These are phyloP conservation scores for Simmondsia chinensis DNA, from an alignment of 148 eudicot species.

Conservation along the genomic window DNA sequence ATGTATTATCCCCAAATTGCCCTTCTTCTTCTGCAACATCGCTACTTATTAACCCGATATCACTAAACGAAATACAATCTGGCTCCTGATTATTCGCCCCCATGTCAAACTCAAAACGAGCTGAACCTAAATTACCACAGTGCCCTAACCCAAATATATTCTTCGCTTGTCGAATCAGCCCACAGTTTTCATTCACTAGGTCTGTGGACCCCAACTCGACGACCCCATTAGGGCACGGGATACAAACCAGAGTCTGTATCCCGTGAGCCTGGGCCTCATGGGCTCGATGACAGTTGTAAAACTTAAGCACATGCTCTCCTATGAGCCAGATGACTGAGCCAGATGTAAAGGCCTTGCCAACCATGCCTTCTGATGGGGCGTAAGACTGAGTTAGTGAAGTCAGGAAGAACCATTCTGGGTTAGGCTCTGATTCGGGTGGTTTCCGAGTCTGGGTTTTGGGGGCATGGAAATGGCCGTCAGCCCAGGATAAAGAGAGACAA, in stretches of 20 bases:
- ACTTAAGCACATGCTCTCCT: slow-evolving; percentile 34
- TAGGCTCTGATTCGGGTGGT: slow-evolving; percentile 11
- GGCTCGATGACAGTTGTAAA: slow-evolving; percentile 56
- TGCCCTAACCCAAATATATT: slow-evolving; percentile 37
- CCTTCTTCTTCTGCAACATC: too few species aligned
- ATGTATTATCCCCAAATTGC: too few species aligned
- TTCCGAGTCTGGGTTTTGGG: slow-evolving; percentile 7
- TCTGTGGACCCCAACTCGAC: slow-evolving; percentile 58
- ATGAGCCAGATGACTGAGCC: slow-evolving; percentile 46
- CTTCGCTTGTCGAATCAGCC: slow-evolving; percentile 38
- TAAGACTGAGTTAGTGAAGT: slow-evolving; percentile 37
- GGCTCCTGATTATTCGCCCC: background rate
- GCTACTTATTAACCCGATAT: too few species aligned
- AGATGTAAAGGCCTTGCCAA: slow-evolving; percentile 42
- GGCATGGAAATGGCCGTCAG: slow-evolving; percentile 69
- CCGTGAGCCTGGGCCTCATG: slow-evolving; percentile 69
- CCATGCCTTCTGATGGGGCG: slow-evolving; percentile 20
- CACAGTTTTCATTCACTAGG: slow-evolving; percentile 39
- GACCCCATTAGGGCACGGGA: slow-evolving; percentile 51
- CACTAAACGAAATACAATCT: background rate
- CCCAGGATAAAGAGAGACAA: slow-evolving; percentile 37
- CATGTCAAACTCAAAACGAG: background rate
- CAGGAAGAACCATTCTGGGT: slow-evolving; percentile 69
- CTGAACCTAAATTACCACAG: background rate
- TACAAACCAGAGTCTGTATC: slow-evolving; percentile 44